A percentile compares a stretch with the other conserved stretches of the same genome.
phyloP scores from a whole-genome alignment of 2,329 filamentous ascomycete genomes.

The Botrytis elliptica region DNA sequence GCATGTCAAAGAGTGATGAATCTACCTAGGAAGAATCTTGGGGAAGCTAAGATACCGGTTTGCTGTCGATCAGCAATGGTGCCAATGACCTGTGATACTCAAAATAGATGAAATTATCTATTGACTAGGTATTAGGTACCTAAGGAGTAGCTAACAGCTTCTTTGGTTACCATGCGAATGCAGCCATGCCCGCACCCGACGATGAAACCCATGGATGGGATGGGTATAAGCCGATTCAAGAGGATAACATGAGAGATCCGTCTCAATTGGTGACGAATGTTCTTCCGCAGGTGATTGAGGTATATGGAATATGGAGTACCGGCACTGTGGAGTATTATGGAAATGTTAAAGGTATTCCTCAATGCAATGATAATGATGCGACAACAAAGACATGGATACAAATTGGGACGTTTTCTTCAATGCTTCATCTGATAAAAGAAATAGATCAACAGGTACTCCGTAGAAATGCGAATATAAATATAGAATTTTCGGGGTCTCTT shows the following conservation, averaged over 20 bases:
- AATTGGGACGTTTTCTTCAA: background rate
- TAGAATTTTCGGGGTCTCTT: background rate
- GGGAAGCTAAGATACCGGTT: background rate
- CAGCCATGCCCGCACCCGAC: background rate
- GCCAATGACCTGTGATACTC: background rate
- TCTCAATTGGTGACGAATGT: background rate
- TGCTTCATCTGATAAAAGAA: background rate
- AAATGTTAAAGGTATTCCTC: background rate
- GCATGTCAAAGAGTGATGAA: background rate
- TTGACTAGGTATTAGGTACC: background rate
- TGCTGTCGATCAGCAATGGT: background rate
- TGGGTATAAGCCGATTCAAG: background rate
- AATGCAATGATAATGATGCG: background rate
- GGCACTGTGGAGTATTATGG: background rate
- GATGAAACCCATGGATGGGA: background rate
- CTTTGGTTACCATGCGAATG: background rate
- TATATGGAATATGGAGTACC: background rate
- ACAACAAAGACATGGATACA: background rate
- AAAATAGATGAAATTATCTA: constrained; percentile 1
- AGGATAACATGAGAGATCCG: background rate
- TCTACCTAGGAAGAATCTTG: background rate
- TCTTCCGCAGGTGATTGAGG: background rate
- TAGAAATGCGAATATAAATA: background rate
- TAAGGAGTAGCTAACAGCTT: background rate
- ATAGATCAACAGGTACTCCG: background rate